Evolutionary conservation across 1,284 basidiomycete species (phyloP), one percentile per base, ranked within the genome.

Genomic region (Trichosporon sp.): DNA sequence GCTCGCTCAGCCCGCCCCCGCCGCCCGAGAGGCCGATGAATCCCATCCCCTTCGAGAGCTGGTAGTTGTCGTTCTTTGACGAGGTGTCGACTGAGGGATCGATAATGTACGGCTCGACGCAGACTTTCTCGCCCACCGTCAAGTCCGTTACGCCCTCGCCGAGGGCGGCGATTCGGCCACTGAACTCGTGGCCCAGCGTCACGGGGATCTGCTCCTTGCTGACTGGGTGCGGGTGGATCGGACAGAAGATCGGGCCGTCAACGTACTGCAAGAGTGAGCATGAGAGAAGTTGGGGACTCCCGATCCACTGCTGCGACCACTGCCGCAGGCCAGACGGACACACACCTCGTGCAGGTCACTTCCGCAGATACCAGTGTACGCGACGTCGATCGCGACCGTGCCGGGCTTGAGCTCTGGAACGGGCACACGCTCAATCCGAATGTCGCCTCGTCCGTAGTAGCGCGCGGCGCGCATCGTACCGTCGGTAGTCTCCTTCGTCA

Each of bases 121-220:
- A 79, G 8, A 81, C 78, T 1, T 70, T 65, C 60, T 79, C 74
- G 21, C 80, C 80, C 16, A 79, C 71, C 21, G 67, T 64, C 32
- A 78, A 19, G 69, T 68, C 60, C 9, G 63, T 37, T 64, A 76
- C 65, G 61, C 68, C 63, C 65, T 64, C 61, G 19, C 72, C 72
- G 25, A 73, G 52, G 16, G 69, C 73, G 19, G 71, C 68, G 46
- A 80, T 69, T 21, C 70, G 68, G 7, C 79, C 79, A 4, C 71
- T 69, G 9, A 75, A 71, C 64, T 81, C 79, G 73, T 81, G 79
- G 4, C 79, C 79, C 46, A 80, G 65, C 25, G 71, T 73, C 65
- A 80, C 69, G 3, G 72, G 72, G 49, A 74, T 73, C 13, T 23
- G 32, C 58, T 68, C 66, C 14, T 58, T 58, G 16, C 36, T 52